Conservation (phyloP, 2,329 filamentous ascomycete genomes). For the Cercospora brassicicola region DNA sequence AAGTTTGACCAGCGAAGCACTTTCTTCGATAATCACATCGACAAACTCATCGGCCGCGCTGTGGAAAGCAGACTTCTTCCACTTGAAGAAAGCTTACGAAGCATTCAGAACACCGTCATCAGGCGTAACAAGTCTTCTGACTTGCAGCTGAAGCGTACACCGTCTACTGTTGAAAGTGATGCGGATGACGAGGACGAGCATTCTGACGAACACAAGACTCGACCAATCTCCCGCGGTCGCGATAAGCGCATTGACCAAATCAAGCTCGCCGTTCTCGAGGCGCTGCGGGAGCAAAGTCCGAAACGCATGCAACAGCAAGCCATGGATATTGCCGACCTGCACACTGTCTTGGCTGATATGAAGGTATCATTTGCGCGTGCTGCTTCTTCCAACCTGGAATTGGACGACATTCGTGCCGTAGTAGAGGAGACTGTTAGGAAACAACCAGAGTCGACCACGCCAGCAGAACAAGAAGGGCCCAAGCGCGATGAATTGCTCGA, state of each 20-base stretch:
- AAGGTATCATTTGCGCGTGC: conserved; percentile 51
- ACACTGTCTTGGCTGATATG: conserved; percentile 50
- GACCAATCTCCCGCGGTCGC: conserved; percentile 73
- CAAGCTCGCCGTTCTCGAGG: conserved; percentile 58
- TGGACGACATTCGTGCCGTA: conserved; percentile 45
- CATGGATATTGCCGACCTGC: conserved; percentile 43
- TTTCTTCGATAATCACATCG: conserved; percentile 90
- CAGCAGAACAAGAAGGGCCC: conserved; percentile 30
- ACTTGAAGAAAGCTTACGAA: conserved; percentile 73
- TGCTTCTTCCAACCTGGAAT: conserved; percentile 47
- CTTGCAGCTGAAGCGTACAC: conserved; percentile 40
- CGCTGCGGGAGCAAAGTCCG: conserved; percentile 51
- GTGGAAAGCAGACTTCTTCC: conserved; percentile 76
- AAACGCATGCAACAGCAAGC: conserved; percentile 28
- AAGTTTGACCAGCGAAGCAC: conserved; percentile 78
- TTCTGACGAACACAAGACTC: conserved; percentile 64
- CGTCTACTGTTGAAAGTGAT: conserved; percentile 72
- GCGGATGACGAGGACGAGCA: conserved; percentile 77
- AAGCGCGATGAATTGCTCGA: conserved; percentile 33
- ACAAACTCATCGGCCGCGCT: conserved; percentile 76
- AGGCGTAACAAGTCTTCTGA: conserved; percentile 60
- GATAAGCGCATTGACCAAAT: conserved; percentile 84
- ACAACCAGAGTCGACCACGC: conserved; percentile 33
- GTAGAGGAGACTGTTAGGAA: conserved; percentile 40
- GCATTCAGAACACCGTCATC: conserved; percentile 59